These are phyloP conservation scores for Trametes coccinea DNA, from an alignment of 768 basidiomycete genomes.

Conservation along the genomic window DNA sequence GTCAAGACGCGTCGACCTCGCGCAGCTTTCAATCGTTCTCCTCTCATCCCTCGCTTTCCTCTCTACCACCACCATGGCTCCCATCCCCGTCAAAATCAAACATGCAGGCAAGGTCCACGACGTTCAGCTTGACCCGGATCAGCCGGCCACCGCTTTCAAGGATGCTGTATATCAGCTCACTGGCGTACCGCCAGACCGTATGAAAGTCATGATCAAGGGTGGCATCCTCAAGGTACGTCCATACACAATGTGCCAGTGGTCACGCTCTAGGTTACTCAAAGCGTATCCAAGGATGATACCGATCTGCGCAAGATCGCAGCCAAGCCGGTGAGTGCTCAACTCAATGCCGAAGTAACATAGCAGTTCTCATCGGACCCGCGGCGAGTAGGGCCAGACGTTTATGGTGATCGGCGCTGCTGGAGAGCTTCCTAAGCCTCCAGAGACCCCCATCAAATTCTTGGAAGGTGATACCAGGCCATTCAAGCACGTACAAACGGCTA, in stretches of 20 bases:
- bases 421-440: conserved; percentile 86
- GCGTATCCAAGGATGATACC: conserved; percentile 67
- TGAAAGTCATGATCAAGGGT: conserved; percentile 98
- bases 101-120: conserved; percentile 82
- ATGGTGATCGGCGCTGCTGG: conserved; percentile 94
- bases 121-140: conserved; percentile 70
- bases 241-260: no score
- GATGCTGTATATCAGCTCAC: conserved; percentile 78
- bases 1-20: conserved; percentile 7
- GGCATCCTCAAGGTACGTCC: conserved; percentile 79
- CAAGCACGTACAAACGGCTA: not conserved
- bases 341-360: not conserved
- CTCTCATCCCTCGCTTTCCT: not conserved
- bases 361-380: not conserved
- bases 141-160: conserved; percentile 75
- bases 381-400: conserved; percentile 76
- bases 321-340: conserved; percentile 59
- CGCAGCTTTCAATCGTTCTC: not conserved
- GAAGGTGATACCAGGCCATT: conserved; percentile 55
- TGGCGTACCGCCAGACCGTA: conserved; percentile 85
- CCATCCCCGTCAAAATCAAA: conserved; percentile 80
- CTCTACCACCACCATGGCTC: conserved; percentile 50
- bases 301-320: conserved; percentile 82
- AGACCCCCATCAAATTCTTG: conserved; percentile 75
- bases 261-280: not conserved